Percentiles rank a stretch among this genome's conserved stretches.
These are phyloP conservation scores for Capronia americana DNA, from an alignment of 2,329 filamentous ascomycete species.

Conservation along the genomic window DNA sequence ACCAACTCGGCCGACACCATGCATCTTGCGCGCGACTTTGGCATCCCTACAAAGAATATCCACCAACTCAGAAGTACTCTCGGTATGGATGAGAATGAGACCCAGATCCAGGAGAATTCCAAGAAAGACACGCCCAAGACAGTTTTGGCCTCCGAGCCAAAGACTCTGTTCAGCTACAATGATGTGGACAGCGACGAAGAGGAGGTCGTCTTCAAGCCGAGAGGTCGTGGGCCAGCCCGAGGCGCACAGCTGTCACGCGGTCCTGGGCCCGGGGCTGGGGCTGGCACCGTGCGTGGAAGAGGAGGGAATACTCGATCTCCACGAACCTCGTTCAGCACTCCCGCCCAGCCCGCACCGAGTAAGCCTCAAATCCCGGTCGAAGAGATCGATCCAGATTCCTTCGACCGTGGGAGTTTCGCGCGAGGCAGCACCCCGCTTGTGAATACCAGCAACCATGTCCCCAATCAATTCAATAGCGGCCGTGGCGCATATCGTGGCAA, in stretches of 20 bases:
- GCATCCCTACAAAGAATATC: conserved; percentile 55
- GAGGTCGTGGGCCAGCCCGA: conserved; percentile 33
- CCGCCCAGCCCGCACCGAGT: conserved; percentile 18
- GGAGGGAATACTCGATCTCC: conserved; percentile 27
- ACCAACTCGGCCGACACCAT: conserved; percentile 53
- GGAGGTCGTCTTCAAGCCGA: conserved; percentile 52
- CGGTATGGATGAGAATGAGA: conserved; percentile 54
- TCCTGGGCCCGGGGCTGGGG: conserved; percentile 20
- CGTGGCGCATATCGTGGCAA: conserved; percentile 28
- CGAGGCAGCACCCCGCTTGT: conserved; percentile 39
- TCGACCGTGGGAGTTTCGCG: conserved; percentile 48
- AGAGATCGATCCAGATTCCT: conserved; percentile 57
- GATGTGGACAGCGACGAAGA: conserved; percentile 58
- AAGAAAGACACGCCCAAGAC: conserved; percentile 48
- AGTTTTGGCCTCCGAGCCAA: conserved; percentile 45
- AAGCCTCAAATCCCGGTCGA: conserved; percentile 51
- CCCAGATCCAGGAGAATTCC: conserved; percentile 53
- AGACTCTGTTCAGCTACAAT: conserved; percentile 52
- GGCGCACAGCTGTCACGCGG: conserved; percentile 23
- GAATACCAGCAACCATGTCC: conserved; percentile 33
- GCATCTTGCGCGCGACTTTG: conserved; percentile 55
- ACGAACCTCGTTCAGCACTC: conserved; percentile 34
- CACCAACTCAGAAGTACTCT: conserved; percentile 56
- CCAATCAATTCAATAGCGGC: conserved; percentile 21
- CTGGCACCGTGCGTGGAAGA: conserved; percentile 26